Conservation (phyloP, 164 flowering plant species). For the Magnolia kwangsiensis region DNA sequence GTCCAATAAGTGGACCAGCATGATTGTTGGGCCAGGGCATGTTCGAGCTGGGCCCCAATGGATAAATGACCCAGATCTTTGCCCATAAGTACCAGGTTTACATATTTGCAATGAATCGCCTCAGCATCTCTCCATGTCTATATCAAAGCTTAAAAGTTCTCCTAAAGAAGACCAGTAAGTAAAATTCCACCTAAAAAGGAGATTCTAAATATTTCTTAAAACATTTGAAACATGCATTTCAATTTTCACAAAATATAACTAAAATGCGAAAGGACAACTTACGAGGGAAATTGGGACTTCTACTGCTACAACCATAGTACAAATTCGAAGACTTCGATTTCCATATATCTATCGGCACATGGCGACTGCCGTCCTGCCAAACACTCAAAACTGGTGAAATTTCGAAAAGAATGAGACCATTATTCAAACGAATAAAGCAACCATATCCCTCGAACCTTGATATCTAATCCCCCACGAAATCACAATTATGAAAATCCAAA, state of each 20-base stretch:
- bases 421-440: background rate
- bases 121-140: background rate
- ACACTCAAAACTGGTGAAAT: background rate
- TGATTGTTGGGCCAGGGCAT: too few species aligned
- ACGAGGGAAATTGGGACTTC: conserved; percentile 66
- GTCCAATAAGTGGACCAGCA: too few species aligned
- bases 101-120: background rate
- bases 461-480: background rate
- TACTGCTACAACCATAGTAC: conserved; percentile 72
- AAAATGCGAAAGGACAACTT: conserved; percentile 31
- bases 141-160: too few species aligned
- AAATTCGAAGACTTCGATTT: conserved; percentile 61
- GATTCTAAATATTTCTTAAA: background rate
- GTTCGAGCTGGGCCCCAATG: too few species aligned
- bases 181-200: background rate
- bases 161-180: background rate
- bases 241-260: background rate
- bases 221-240: background rate
- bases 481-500: background rate
- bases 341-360: conserved; percentile 70
- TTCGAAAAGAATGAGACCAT: background rate
- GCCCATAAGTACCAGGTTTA: background rate
- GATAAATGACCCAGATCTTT: background rate
- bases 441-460: background rate
- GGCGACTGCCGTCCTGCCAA: conserved; percentile 27